Conservation (phyloP, 495 filamentous ascomycete genomes). For the Parachaetomium inaequale region DNA sequence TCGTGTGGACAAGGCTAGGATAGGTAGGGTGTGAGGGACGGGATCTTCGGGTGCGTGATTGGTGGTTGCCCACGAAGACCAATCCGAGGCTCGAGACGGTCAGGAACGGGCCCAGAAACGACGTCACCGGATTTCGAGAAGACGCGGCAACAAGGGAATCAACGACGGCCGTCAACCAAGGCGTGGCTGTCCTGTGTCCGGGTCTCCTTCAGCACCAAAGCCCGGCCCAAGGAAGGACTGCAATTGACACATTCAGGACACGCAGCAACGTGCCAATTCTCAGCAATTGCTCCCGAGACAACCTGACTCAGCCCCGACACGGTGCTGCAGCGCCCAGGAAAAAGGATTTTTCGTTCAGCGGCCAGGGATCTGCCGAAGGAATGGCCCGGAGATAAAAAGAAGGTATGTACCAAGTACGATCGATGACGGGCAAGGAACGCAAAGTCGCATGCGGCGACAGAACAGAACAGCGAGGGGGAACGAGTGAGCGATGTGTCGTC, state of each 20-base stretch:
- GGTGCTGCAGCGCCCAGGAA: neutral
- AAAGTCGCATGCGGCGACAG: neutral
- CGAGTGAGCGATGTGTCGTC: neutral
- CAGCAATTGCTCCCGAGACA: neutral
- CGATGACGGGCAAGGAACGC: neutral
- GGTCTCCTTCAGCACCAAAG: neutral
- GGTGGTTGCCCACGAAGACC: neutral
- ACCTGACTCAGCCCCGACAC: neutral
- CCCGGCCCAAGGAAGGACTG: conserved; percentile 5
- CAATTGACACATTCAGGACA: conserved; percentile 6
- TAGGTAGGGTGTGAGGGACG: neutral
- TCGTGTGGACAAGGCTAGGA: no score
- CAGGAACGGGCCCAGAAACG: neutral
- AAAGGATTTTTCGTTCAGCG: neutral
- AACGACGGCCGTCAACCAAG: neutral
- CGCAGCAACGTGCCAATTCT: neutral
- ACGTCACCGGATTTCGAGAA: neutral
- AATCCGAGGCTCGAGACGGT: neutral
- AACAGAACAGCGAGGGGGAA: neutral
- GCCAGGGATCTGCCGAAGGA: neutral
- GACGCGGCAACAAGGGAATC: neutral
- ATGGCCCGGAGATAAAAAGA: neutral
- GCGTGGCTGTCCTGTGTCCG: neutral
- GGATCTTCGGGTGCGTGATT: neutral
- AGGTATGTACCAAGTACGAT: neutral